Evolutionary conservation across 495 filamentous ascomycete species (phyloP), one percentile per base, ranked within the genome.

Genomic region (Neurospora sp.): DNA sequence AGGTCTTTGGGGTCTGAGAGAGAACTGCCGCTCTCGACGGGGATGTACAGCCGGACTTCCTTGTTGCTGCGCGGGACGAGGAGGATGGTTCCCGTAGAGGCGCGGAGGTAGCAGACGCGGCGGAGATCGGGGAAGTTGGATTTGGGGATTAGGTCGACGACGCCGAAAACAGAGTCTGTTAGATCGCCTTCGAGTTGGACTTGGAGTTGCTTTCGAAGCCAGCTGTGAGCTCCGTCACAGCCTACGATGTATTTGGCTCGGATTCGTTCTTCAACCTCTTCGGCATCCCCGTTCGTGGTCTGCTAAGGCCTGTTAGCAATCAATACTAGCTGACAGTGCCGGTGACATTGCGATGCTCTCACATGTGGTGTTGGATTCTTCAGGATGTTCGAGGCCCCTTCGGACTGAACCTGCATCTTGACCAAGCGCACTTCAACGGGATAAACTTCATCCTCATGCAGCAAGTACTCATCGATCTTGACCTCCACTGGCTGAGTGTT

Each of bases 121-220:
- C 91, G 83, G 70, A 94, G 90, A 78, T 93, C 92, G 9, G 90
- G 90, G 71, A 92, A 92, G 77, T 92, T 85, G 2, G 90, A 90
- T 69, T 90, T 89, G 1, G 90, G 87, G 2, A 92, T 83, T 39
- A 91, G 81, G 75, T 93, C 91, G 24, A 92, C 80, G 1, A 90
- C 89, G 83, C 89, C 89, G 91, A 70, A 91, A 85, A 78, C 74
- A 4, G 84, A 89, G 77, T 92, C 89, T 0, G 87, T 88, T 45
- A 86, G 86, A 73, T 92, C 89, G 39, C 90, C 90, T 66, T 85
- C 81, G 31, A 89, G 85, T 2, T 73, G 73, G 10, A 76, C 72
- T 0, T 88, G 89, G 70, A 92, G 84, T 69, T 86, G 84, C 73
- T 83, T 84, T 39, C 91, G 82, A 6, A 89, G 87, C 82, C 86